A percentile compares a stretch with the other conserved stretches of the same genome.
Conservation (phyloP, 192 early-diverging fungal species). For the Umbelopsis isabellina region DNA sequence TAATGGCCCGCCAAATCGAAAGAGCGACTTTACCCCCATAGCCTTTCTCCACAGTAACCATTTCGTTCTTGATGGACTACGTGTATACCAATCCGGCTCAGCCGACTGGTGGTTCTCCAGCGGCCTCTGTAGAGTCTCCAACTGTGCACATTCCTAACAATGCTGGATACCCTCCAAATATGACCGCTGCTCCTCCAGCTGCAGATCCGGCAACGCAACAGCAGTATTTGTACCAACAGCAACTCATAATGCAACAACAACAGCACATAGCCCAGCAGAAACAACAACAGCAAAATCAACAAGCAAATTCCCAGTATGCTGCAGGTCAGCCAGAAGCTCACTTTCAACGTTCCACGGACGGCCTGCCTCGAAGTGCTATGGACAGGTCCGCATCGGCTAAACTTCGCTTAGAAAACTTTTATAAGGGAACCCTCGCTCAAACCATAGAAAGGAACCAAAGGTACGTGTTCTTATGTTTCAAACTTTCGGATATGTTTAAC, state of each 20-base stretch:
- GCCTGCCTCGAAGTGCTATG: conserved; percentile 75
- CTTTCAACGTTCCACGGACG: conserved; percentile 74
- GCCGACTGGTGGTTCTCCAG: conserved; percentile 10
- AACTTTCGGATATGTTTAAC: background rate
- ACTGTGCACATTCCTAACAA: background rate
- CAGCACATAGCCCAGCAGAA: conserved; percentile 19
- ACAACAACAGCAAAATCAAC: conserved; percentile 36
- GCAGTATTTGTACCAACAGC: conserved; percentile 14
- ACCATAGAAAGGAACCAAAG: conserved; percentile 85
- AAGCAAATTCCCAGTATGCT: conserved; percentile 17
- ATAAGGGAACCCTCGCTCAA: conserved; percentile 86
- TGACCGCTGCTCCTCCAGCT: conserved; percentile 19
- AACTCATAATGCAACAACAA: conserved; percentile 20
- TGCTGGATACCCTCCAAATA: conserved; percentile 25
- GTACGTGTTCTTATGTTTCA: conserved; percentile 34
- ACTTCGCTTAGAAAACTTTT: conserved; percentile 91
- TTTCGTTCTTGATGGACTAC: conserved; percentile 20
- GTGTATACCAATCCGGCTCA: conserved; percentile 17
- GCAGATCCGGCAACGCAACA: conserved; percentile 24
- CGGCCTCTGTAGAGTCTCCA: conserved; percentile 5
- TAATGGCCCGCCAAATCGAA: conserved; percentile 9
- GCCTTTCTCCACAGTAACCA: background rate
- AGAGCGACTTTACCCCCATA: background rate
- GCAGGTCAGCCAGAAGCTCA: conserved; percentile 45
- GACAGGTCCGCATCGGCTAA: conserved; percentile 91